Evolutionary conservation across 495 filamentous ascomycete species (phyloP).

Genomic region (Hypoxylon intermedium): DNA sequence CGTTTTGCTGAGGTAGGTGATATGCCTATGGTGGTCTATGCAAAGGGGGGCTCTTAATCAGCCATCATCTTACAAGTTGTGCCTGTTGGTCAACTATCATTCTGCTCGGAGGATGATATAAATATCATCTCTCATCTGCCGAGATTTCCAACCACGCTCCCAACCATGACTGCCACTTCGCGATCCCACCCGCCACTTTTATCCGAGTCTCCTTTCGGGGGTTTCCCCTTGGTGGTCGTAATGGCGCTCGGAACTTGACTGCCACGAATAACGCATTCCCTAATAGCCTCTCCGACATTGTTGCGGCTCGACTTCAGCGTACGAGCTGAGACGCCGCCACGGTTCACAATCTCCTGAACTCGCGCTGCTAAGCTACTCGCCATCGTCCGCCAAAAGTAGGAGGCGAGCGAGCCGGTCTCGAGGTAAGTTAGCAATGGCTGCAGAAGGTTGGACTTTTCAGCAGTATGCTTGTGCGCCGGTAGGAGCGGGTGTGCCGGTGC

Average conservation of each 20-base stretch:
- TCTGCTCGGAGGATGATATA: not conserved
- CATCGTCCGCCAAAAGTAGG: conserved; percentile 89
- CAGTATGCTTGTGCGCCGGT: conserved; percentile 36
- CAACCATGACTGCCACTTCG: conserved; percentile 95
- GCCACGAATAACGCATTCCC: conserved; percentile 82
- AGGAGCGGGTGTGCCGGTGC: conserved; percentile 71
- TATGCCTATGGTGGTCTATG: not conserved
- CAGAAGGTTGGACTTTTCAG: conserved; percentile 64
- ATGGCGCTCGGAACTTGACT: conserved; percentile 61
- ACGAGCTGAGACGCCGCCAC: conserved; percentile 83
- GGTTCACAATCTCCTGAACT: conserved; percentile 80
- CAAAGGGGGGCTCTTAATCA: not conserved
- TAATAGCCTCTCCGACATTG: conserved; percentile 74
- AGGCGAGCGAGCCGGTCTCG: conserved; percentile 85
- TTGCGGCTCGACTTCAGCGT: conserved; percentile 79
- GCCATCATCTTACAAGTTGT: not conserved
- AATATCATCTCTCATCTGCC: conserved; percentile 43
- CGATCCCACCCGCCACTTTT: conserved; percentile 75
- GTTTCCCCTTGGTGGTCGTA: conserved; percentile 50
- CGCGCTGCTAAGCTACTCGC: conserved; percentile 77
- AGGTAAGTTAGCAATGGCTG: conserved; percentile 76
- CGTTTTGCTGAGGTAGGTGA: not conserved
- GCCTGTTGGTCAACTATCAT: not conserved
- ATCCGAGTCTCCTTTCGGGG: conserved; percentile 41
- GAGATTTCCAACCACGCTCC: conserved; percentile 64